Evolutionary conservation across 495 filamentous ascomycete genomes (phyloP), one percentile per base, ranked within the genome.

Genomic region (Xylaria castorea): DNA sequence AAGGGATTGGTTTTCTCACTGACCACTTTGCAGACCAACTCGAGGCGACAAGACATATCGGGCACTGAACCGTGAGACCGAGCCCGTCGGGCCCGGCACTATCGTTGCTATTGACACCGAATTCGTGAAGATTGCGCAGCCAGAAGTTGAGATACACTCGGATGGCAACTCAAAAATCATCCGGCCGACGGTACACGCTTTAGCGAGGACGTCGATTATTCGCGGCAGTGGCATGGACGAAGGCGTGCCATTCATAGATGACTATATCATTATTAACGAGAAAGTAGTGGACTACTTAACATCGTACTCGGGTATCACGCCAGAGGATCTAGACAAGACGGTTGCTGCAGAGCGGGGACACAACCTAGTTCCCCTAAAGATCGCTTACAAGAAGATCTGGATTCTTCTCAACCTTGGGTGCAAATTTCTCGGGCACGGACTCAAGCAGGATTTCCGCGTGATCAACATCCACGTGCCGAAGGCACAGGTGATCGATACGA

Each of bases 321-420:
- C 91, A 1, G 92, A 91, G 0, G 96, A 99, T 78, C 85, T 99
- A 30, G 92, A 97, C 76, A 87, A 89, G 4, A 84, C 84, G 40
- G 88, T 86, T 9, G 93, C 93, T 20, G 87, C 85, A 48, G 79
- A 80, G 63, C 74, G 73, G 66, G 78, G 78, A 12, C 94, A 97
- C 81, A 91, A 92, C 67, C 87, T 98, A 0, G 92, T 98, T 9
- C 86, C 91, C 12, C 86, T 98, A 38, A 99, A 98, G 80, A 88
- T 90, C 22, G 95, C 94, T 9, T 98, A 98, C 85, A 99, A 98
- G 79, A 97, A 97, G 77, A 90, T 99, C 38, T 99, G 96, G 96
- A 87, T 98, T 16, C 89, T 99, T 9, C 88, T 98, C 11, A 98
- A 99, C 78, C 87, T 98, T 1, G 96, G 97, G 38, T 97, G 93